Evolutionary conservation across 1,284 basidiomycete species (phyloP), one percentile per base, ranked within the genome.

Genomic region (Gymnopus androsaceus): DNA sequence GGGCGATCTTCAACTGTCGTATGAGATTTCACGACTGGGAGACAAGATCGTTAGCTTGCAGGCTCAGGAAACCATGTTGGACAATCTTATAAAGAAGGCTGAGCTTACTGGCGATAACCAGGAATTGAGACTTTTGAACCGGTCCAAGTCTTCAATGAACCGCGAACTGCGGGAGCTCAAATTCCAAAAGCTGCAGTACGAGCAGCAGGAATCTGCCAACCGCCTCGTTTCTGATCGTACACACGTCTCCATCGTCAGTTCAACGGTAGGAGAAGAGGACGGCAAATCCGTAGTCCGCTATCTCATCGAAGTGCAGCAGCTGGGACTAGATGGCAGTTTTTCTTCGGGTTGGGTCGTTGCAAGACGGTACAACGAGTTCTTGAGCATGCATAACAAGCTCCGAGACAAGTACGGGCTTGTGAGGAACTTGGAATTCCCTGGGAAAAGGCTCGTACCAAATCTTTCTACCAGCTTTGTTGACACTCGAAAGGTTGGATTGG

Each of bases 291-390:
- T 97, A 25, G 93, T 95, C 33, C 81, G 94, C 34, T 99, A 98
- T 67, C 82, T 94, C n/a, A 82, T 98, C 44, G 92, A 97, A 69
- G 85, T 99, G 1, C 88, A 91, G 66, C 94, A 96, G 65, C 77
- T 92, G 23, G 85, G 81, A n/a, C 70, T 73, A 0, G 90, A 94
- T 65, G 92, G 88, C 3, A 83, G 80, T 46, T 85, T 88, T 65
- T 75, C 84, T 1, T 88, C 89, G 1, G 92, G 92, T 2, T 98
- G 96, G 96, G 87, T 94, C 25, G 88, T 98, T 2, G 88, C 92
- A 4, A 78, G 95, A 61, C 77, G 96, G 58, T 99, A 97, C 70
- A 97, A 94, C 69, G 95, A 98, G 68, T 99, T 99, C 69, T 83
- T 90, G 64, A 85, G 82, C 51, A 87, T 98, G 79, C 92, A 98